phyloP scores from a whole-genome alignment of 2,329 filamentous ascomycete genomes.

The Apiospora kogelbergensis region DNA sequence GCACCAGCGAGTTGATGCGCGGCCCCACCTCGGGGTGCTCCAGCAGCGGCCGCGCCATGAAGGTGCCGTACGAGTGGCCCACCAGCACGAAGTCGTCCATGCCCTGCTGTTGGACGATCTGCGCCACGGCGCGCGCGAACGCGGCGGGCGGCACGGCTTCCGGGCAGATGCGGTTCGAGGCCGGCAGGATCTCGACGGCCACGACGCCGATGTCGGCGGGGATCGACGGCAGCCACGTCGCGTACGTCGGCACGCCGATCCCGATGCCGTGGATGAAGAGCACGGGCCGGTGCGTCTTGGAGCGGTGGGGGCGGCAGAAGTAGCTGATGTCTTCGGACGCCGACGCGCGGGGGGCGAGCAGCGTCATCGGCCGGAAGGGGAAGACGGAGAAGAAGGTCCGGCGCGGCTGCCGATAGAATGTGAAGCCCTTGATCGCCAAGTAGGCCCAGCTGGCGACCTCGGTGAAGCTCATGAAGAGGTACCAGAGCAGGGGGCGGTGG shows the following conservation, averaged over 20 bases:
- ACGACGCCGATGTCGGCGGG: constrained; percentile 16
- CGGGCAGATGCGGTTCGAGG: constrained; percentile 13
- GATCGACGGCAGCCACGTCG: constrained; percentile 13
- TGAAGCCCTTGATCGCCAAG: constrained; percentile 16
- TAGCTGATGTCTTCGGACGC: constrained; percentile 14
- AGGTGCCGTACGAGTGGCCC: constrained; percentile 16
- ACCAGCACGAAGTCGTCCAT: constrained; percentile 16
- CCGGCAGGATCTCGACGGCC: constrained; percentile 15
- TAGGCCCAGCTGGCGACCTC: constrained; percentile 11
- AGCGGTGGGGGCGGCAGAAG: constrained; percentile 12
- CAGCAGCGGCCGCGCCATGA: constrained; percentile 16
- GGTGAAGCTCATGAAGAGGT: constrained; percentile 16
- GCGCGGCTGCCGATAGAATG: constrained; percentile 21
- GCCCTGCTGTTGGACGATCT: constrained; percentile 15
- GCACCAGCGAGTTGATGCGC: constrained; percentile 14
- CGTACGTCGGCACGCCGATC: constrained; percentile 13
- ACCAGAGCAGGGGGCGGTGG: constrained; percentile 16
- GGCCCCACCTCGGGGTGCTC: constrained; percentile 11
- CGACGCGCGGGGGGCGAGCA: constrained; percentile 7
- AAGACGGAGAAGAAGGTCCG: constrained; percentile 20
- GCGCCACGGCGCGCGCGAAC: constrained; percentile 19
- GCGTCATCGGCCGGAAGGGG: constrained; percentile 17
- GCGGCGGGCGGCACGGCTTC: constrained; percentile 15
- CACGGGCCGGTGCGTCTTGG: constrained; percentile 14
- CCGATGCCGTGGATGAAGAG: constrained; percentile 17